Base-by-base conservation (phyloP, 768 basidiomycete species). In the Lactarius evosmus region DNA sequence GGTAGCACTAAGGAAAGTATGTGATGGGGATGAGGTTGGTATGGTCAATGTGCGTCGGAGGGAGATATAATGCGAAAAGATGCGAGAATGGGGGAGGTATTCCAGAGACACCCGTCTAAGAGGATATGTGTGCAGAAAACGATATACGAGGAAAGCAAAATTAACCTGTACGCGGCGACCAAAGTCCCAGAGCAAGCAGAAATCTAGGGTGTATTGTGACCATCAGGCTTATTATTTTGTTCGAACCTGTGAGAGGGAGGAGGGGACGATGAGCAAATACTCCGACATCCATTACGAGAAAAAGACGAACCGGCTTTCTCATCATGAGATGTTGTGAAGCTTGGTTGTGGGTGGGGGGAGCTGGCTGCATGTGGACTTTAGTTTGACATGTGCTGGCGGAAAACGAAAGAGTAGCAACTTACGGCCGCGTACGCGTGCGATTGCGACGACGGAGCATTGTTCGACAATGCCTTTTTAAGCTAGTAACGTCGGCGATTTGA, bases 391-490 rank as follows among this genome's bases (percentile, higher is more conserved):
- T 19, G 32, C 36, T 57, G 59, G 34, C 46, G 59, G 32, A 22
- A 40, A 57, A 54, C 25, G 66, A 46, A 33, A 4, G 51, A 40
- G 49, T 33, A 51, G 52, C 41, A 33, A 61, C 64, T 65, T 60
- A 65, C 64, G 49, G 59, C 50, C 56, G 68, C 57, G 49, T 59
- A 57, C 22, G 75, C 72, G 11, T 74, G 68, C 25, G 73, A 68
- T 53, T 79, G 79, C 81, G 53, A 55, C 60, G 63, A 6, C 54
- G 59, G 59, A 33, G 33, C 66, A 58, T 69, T 68, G 55, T 85
- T 77, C 29, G 83, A 83, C 56, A 91, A 76, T 53, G 83, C 85
- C 69, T 84, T 85, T 78, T 84, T 79, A 27, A 90, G 82, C 89
- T 81, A 67, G 14, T 16, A 9, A 66, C 80, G 65, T 14, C 34